Conservation (phyloP, 306 rosid species). For the Cucumis melo region DNA sequence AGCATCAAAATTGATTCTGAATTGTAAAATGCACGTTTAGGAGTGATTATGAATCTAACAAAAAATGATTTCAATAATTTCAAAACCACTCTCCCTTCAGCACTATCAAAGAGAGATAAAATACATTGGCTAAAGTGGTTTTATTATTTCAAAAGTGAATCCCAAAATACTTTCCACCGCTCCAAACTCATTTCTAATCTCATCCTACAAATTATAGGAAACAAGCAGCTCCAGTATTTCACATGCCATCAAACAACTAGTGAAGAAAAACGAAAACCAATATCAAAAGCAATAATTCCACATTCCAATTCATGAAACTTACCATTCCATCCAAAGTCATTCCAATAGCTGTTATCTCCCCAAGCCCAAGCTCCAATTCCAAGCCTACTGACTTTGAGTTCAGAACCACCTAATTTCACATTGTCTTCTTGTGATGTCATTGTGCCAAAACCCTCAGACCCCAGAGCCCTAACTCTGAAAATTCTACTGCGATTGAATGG, state of each 20-base stretch:
- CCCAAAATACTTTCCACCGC: background rate
- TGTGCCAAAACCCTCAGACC: background rate
- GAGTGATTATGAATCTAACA: no score
- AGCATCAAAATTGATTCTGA: no score
- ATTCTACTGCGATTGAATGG: background rate
- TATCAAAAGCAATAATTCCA: background rate
- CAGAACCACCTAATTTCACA: slow-evolving; percentile 59
- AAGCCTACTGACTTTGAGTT: slow-evolving; percentile 53
- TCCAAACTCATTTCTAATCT: background rate
- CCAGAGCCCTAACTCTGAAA: background rate
- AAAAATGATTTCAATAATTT: no score
- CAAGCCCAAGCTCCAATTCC: slow-evolving; percentile 96
- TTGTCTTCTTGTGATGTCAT: slow-evolving; percentile 25
- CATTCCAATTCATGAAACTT: background rate
- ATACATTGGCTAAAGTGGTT: background rate
- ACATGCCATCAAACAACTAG: background rate
- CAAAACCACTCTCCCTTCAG: no score
- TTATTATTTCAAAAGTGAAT: background rate
- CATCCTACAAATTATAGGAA: background rate
- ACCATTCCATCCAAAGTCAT: slow-evolving; percentile 54
- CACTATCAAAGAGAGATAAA: background rate
- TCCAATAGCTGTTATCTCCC: slow-evolving; percentile 87
- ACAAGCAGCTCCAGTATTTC: background rate
- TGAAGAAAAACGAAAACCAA: background rate
- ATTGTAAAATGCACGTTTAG: no score